These are phyloP conservation scores for Eustoma russellianum DNA, from an alignment of 257 asterid species.

Conservation along the genomic window DNA sequence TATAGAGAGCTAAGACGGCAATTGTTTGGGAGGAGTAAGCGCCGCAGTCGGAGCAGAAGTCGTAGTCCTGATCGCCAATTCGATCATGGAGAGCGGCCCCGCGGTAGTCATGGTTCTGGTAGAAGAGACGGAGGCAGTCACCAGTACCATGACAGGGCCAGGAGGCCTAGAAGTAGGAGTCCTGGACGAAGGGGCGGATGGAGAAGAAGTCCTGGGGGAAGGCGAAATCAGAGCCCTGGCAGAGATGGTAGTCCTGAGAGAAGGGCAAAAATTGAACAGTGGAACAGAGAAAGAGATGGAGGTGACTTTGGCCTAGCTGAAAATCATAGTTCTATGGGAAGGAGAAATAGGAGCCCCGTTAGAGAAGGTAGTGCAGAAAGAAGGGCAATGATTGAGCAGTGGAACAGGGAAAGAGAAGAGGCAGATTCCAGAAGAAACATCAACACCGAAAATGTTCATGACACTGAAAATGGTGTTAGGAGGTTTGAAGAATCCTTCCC, in stretches of 20 bases:
- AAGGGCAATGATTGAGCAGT: conserved; percentile 74
- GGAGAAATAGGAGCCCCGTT: conserved; percentile 48
- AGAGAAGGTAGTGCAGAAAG: conserved; percentile 80
- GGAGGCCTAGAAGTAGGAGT: conserved; percentile 79
- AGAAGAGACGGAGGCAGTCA: conserved; percentile 62
- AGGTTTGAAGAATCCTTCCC: conserved; percentile 24
- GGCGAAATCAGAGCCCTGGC: conserved; percentile 58
- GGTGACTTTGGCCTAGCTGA: conserved; percentile 13
- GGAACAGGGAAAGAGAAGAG: conserved; percentile 78
- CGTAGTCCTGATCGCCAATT: conserved; percentile 52
- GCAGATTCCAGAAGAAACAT: conserved; percentile 20
- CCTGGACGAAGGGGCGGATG: conserved; percentile 63
- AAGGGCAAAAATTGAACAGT: conserved; percentile 71
- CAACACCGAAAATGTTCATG: conserved; percentile 14
- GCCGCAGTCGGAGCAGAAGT: conserved; percentile 71
- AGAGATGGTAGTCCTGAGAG: conserved; percentile 76
- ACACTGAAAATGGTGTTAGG: conserved; percentile 21
- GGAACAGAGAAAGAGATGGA: conserved; percentile 47
- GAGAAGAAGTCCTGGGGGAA: conserved; percentile 66
- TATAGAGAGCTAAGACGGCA: conserved; percentile 67
- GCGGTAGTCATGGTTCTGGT: conserved; percentile 44
- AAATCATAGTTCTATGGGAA: conserved; percentile 36
- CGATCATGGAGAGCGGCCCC: conserved; percentile 40
- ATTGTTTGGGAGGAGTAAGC: conserved; percentile 50
- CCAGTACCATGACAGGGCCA: conserved; percentile 57